These are phyloP conservation scores for Pyrus hybrid DNA, from an alignment of 331 rosid genomes.

Conservation along the genomic window DNA sequence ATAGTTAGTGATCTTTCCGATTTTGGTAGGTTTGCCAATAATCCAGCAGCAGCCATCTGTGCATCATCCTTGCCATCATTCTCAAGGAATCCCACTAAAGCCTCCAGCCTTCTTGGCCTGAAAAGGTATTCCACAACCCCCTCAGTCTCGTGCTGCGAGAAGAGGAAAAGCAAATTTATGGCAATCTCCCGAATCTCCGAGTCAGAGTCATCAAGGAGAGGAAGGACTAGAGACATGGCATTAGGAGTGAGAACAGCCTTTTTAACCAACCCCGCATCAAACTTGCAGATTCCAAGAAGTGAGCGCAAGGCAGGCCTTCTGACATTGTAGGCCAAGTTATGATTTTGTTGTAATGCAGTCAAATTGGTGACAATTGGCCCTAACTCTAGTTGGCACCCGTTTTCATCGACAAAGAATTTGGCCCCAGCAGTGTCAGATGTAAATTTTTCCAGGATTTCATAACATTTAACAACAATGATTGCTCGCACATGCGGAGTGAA, in stretches of 20 bases:
- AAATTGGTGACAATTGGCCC: constrained; percentile 53
- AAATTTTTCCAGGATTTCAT: constrained; percentile 67
- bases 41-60: constrained; percentile 78
- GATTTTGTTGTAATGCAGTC: constrained; percentile 37
- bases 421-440: constrained; percentile 43
- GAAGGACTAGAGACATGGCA: constrained; percentile 60
- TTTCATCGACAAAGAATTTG: constrained; percentile 51
- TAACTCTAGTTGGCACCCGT: constrained; percentile 52
- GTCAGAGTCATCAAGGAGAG: constrained; percentile 67
- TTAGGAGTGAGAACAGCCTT: constrained; percentile 59
- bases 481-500: constrained; percentile 32
- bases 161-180: constrained; percentile 57
- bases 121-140: constrained; percentile 78
- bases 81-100: constrained; percentile 70
- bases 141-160: constrained; percentile 76
- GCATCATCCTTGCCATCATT: constrained; percentile 49
- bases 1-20: constrained; percentile 54
- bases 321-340: constrained; percentile 30
- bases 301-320: constrained; percentile 55
- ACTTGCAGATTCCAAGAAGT: constrained; percentile 70
- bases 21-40: constrained; percentile 72
- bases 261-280: constrained; percentile 58
- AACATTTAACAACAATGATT: constrained; percentile 37
- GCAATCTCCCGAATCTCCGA: constrained; percentile 56
- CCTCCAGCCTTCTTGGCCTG: constrained; percentile 80